These are phyloP conservation scores for Mycena olivaceomarginata DNA, from an alignment of 768 basidiomycete genomes.

Conservation along the genomic window DNA sequence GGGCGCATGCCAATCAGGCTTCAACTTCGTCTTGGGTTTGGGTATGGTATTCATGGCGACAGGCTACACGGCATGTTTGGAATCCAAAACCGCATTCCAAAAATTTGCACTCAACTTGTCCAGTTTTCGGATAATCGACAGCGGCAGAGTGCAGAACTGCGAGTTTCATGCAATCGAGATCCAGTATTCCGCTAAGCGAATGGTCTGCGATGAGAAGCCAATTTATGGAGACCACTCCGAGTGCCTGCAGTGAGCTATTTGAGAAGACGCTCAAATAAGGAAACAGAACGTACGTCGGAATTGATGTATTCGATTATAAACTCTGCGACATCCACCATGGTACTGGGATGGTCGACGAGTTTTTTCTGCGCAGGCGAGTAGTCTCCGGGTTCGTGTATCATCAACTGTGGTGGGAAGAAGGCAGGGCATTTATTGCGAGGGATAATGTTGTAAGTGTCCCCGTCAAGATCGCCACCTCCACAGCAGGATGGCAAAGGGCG, in stretches of 20 bases:
- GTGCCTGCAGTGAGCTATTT: slow-evolving; percentile 21
- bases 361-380: slow-evolving; percentile 71
- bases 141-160: slow-evolving; percentile 78
- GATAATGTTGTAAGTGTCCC: slow-evolving; percentile 75
- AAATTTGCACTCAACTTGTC: slow-evolving; percentile 47
- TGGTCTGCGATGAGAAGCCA: slow-evolving; percentile 83
- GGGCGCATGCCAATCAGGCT: slow-evolving; percentile 82
- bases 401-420: slow-evolving; percentile 49
- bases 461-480: slow-evolving; percentile 84
- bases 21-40: slow-evolving; percentile 56
- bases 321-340: slow-evolving; percentile 79
- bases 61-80: slow-evolving; percentile 45
- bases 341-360: slow-evolving; percentile 66
- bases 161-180: slow-evolving; percentile 71
- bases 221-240: slow-evolving; percentile 78
- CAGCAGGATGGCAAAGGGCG: slow-evolving; percentile 78
- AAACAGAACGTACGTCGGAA: slow-evolving; percentile 69
- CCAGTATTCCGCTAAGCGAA: slow-evolving; percentile 65
- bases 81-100: background rate
- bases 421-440: slow-evolving; percentile 61
- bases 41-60: slow-evolving; percentile 65
- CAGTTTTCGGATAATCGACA: slow-evolving; percentile 81
- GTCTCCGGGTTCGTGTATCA: slow-evolving; percentile 60
- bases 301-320: slow-evolving; percentile 84
- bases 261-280: background rate